Evolutionary conservation across 176 grass and related monocot genomes (phyloP).

Genomic region (Aegilops longissima): DNA sequence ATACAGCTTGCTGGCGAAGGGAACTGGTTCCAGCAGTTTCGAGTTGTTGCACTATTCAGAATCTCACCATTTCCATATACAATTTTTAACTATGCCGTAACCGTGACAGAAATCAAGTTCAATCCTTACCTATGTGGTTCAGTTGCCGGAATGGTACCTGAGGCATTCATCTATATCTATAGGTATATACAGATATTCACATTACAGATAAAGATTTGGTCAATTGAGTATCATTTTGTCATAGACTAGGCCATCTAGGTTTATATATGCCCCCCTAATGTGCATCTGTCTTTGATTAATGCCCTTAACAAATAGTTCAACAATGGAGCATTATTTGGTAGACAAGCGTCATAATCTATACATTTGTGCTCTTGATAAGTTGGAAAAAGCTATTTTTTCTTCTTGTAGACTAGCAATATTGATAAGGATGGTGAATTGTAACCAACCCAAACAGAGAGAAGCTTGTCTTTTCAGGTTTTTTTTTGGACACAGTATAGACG

Average conservation of each 20-base stretch:
- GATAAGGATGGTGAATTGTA: neutral
- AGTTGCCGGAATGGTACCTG: constrained; percentile 93
- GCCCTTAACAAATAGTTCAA: too few relatives aligned
- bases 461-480: neutral
- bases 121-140: constrained; percentile 84
- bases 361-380: too few relatives aligned
- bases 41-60: constrained; percentile 84
- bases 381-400: too few relatives aligned
- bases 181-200: constrained; percentile 43
- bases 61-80: constrained; percentile 96
- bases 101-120: constrained; percentile 84
- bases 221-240: neutral
- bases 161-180: constrained; percentile 95
- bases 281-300: too few relatives aligned
- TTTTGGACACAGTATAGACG: too few relatives aligned
- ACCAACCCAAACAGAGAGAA: neutral
- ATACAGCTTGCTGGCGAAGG: constrained; percentile 91
- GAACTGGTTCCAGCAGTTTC: constrained; percentile 88
- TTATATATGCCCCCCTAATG: too few relatives aligned
- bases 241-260: neutral
- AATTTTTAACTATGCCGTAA: constrained; percentile 92
- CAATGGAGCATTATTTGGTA: too few relatives aligned
- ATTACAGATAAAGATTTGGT: neutral
- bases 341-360: too few relatives aligned
- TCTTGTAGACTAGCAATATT: neutral